Evolutionary conservation across 2,329 filamentous ascomycete species (phyloP), one percentile per base, ranked within the genome.

Genomic region (Metarhizium album): DNA sequence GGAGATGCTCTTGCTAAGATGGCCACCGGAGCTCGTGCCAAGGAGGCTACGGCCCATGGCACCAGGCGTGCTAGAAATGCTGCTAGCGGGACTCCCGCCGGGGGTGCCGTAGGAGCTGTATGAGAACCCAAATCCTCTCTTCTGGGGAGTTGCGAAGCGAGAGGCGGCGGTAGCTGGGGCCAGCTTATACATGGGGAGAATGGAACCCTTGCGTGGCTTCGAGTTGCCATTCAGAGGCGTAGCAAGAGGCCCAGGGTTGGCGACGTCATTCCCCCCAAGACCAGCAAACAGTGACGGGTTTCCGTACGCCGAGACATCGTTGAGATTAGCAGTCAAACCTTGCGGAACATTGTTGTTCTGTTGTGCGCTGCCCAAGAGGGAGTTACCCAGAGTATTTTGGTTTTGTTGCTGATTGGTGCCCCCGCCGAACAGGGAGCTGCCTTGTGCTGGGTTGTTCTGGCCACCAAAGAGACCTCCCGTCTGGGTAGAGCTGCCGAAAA

Each of bases 91-190:
- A 58, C 82, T 87, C 52, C 75, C 83, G 37, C 74, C 82, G 5
- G 91, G 90, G 1, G 86, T 90, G 43, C 88, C 89, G 60, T 95
- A 95, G 2, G 84, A 90, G 56, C 90, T 95, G 69, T 96, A 96
- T 2, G 86, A 90, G 65, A 96, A 95, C 2, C 91, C 91, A 63
- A 88, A 96, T 4, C 88, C 89, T 51, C 86, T 80, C 70, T 89
- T 91, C 59, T 90, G 87, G 0, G 90, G 90, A 0, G 90, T 95
- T 29, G 83, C 79, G 51, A 90, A 83, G 46, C 90, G 85, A 22
- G 86, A 85, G 8, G 87, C 83, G 33, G 87, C 87, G 45, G 53
- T 48, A 3, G 82, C 80, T 0, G 90, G 88, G 45, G 89, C 91
- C 57, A 95, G 78, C 69, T 90, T 93, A 72, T 91, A 90, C 64